Percentiles rank a stretch among this genome's conserved stretches.
Evolutionary conservation across 768 basidiomycete species (phyloP).

Genomic region (Agaricus blazei): DNA sequence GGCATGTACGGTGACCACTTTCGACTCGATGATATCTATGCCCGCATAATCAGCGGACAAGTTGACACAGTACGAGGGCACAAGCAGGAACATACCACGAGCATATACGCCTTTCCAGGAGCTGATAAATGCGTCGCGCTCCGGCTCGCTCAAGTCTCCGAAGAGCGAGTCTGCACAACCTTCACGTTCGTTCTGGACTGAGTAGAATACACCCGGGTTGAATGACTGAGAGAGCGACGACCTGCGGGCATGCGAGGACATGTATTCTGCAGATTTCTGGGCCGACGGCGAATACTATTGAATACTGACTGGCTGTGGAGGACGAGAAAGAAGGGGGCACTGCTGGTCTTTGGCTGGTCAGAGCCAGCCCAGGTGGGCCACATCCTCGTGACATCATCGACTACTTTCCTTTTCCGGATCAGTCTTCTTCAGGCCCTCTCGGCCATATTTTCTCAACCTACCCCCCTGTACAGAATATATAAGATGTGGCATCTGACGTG

Average conservation of each 20-base stretch:
- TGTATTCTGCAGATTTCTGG: not conserved
- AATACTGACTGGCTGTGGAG: not conserved
- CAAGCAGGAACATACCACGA: constrained; percentile 37
- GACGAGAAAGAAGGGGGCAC: not conserved
- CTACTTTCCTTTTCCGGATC: not conserved
- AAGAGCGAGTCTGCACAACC: constrained; percentile 12
- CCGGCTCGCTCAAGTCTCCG: constrained; percentile 24
- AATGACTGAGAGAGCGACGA: constrained; percentile 28
- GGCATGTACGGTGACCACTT: constrained; percentile 61
- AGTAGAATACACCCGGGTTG: constrained; percentile 28
- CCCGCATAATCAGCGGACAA: not conserved
- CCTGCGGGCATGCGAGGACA: constrained; percentile 9
- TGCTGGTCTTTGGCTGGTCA: not conserved
- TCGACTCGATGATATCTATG: constrained; percentile 66
- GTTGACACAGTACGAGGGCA: not conserved
- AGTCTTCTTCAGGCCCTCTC: no score
- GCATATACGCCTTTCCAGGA: constrained; percentile 54
- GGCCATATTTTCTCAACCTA: no score
- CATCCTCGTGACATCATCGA: constrained; percentile 8
- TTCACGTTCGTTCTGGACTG: not conserved
- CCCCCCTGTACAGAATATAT: no score
- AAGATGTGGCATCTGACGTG: no score
- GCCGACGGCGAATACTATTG: not conserved
- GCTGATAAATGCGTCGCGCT: constrained; percentile 42
- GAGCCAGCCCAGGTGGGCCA: not conserved